Conservation (phyloP, 208 protist species). For the Tritrichomonas foetus region DNA sequence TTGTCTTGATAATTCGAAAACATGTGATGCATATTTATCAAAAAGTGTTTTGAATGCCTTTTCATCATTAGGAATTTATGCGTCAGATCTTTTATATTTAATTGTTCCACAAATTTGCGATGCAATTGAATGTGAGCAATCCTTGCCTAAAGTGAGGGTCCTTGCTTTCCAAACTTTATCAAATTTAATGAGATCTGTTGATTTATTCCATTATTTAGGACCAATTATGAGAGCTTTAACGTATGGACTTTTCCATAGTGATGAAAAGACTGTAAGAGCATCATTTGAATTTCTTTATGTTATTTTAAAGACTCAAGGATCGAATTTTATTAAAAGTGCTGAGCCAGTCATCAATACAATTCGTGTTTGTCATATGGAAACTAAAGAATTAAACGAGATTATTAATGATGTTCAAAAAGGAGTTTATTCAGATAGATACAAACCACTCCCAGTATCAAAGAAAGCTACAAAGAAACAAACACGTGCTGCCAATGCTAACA, state of each 20-base stretch:
- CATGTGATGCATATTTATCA: background rate
- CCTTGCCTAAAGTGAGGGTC: background rate
- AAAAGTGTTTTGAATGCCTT: background rate
- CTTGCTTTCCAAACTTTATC: background rate
- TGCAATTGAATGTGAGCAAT: slow-evolving; percentile 3
- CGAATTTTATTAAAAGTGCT: background rate
- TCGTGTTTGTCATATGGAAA: background rate
- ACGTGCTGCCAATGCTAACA: background rate
- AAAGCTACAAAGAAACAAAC: background rate
- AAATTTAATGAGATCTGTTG: background rate
- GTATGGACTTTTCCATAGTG: background rate
- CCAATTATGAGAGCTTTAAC: slow-evolving; percentile 7
- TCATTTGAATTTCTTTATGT: background rate
- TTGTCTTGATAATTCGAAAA: background rate
- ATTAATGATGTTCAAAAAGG: background rate
- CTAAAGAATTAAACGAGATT: background rate
- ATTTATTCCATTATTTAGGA: background rate
- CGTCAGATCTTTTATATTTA: slow-evolving; percentile 15
- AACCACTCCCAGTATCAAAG: background rate
- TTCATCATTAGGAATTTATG: background rate
- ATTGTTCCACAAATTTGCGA: slow-evolving; percentile 38
- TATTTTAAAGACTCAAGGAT: background rate
- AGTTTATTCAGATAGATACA: too few relatives aligned
- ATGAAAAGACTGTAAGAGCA: background rate
- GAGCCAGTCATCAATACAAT: background rate